Base-by-base conservation (phyloP, 1,284 basidiomycete species). In the Microstroma glucosiphilum region DNA sequence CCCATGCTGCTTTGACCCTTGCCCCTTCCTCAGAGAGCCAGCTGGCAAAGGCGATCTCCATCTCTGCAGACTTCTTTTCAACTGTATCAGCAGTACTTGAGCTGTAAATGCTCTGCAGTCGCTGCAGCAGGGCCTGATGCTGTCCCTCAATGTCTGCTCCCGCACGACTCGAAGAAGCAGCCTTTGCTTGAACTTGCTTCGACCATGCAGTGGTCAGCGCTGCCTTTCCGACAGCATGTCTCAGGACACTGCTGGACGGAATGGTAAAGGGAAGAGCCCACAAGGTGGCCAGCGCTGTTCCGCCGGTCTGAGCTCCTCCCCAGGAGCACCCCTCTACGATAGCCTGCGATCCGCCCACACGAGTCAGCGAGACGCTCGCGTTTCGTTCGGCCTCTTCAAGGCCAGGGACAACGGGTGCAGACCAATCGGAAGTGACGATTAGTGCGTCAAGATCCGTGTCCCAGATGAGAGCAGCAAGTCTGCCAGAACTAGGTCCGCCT, bases 191-290 rank as follows among this genome's bases (percentile, higher is more conserved):
- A 25, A 6, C 19, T 6, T 25, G 13, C 51, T 54, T 17, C 21
- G 51, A 54, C 51, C 51, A 54, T 6, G 51, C 25, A 15, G 19
- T 25, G 19, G 51, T 54, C 21, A 54, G 51, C 51, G 51, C 13
- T 21, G 21, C 51, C 15, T 54, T 54, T 8, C 51, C 51, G 13
- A 54, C 21, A 6, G 51, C 51, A 23, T 54, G 51, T 19, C 51
- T 19, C 15, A 54, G 19, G 21, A 54, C 51, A 26, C 51, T 54
- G 19, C 51, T 25, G 21, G n/a, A 21, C 6, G 51, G 51, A 13
- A 54, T 54, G 51, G 25, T 23, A 13, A 54, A 54, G 51, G 51
- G 51, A 6, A 54, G 13, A 26, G 51, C 51, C 51, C 51, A 54
- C 13, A 54, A 54, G 15, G 25, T 25, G 15, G 21, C 26, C 51